These are phyloP conservation scores for Begonia peltatifolia DNA, from an alignment of 306 rosid genomes.

Conservation along the genomic window DNA sequence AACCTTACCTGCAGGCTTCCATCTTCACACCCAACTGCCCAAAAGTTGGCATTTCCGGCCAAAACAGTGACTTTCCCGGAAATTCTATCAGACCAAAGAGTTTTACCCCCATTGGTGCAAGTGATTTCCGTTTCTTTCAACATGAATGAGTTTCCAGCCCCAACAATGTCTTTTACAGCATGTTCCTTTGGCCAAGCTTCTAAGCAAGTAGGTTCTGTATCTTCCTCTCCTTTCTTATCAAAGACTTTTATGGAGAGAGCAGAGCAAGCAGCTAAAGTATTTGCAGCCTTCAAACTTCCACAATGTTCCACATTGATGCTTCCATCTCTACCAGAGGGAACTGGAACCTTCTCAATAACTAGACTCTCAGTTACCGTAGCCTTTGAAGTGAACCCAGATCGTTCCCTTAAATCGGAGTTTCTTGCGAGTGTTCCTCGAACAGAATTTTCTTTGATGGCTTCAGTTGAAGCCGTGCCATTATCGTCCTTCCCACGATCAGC, in stretches of 20 bases:
- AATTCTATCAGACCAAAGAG: conserved; percentile 91
- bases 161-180: conserved; percentile 59
- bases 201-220: conserved; percentile 52
- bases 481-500: conserved; percentile 41
- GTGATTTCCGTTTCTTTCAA: conserved; percentile 79
- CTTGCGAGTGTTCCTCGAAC: conserved; percentile 37
- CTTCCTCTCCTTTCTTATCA: conserved; percentile 69
- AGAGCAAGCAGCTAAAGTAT: conserved; percentile 39
- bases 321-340: conserved; percentile 35
- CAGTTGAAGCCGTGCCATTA: conserved; percentile 33
- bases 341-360: conserved; percentile 72
- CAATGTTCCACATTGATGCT: conserved; percentile 51
- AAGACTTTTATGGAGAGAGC: conserved; percentile 68
- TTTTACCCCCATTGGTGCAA: conserved; percentile 49
- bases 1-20: conserved; percentile 76
- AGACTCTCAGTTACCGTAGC: conserved; percentile 72
- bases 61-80: conserved; percentile 87
- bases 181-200: conserved; percentile 80
- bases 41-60: conserved; percentile 86
- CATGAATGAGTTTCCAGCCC: conserved; percentile 53
- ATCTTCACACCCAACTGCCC: conserved; percentile 98
- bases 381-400: conserved; percentile 75
- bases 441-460: conserved; percentile 31
- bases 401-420: conserved; percentile 50
- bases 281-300: conserved; percentile 37